Evolutionary conservation across 2,329 filamentous ascomycete genomes (phyloP).

Genomic region (Cucurbitaria berberidis): DNA sequence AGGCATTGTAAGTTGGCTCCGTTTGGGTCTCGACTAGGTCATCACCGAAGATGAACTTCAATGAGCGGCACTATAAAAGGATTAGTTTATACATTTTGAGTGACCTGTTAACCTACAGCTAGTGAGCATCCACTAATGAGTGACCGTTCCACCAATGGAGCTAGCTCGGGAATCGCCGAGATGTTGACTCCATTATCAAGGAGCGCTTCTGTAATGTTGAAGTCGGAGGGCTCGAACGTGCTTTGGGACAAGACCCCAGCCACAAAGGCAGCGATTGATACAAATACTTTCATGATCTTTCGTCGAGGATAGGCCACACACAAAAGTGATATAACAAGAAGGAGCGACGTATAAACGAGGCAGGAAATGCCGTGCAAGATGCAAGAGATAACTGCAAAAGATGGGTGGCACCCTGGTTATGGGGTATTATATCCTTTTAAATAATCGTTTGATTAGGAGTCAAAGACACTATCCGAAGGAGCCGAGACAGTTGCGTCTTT

Average conservation of each 20-base stretch:
- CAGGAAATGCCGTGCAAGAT: not conserved
- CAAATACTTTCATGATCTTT: not conserved
- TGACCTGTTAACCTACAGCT: conserved; percentile 20
- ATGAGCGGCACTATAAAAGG: conserved; percentile 23
- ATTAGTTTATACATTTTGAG: not conserved
- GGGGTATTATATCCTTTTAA: conserved; percentile 2
- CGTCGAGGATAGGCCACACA: not conserved
- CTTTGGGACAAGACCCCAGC: conserved; percentile 1
- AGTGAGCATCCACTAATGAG: conserved; percentile 13
- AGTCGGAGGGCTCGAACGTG: conserved; percentile 18
- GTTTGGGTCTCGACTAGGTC: conserved; percentile 16
- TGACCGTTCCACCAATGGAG: conserved; percentile 1
- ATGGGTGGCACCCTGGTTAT: not conserved
- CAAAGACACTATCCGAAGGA: not conserved
- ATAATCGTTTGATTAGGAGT: conserved; percentile 1
- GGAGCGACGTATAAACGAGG: not conserved
- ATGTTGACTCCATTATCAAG: conserved; percentile 24
- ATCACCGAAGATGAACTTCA: conserved; percentile 24
- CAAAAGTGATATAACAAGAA: not conserved
- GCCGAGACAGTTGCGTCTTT: not conserved
- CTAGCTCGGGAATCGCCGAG: conserved; percentile 18
- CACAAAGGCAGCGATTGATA: conserved; percentile 2
- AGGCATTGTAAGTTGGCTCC: conserved; percentile 24
- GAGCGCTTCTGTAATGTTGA: conserved; percentile 29
- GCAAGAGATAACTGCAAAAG: not conserved